These are phyloP conservation scores for Colletotrichum eleusines DNA, from an alignment of 2,329 filamentous ascomycete genomes.

Conservation along the genomic window DNA sequence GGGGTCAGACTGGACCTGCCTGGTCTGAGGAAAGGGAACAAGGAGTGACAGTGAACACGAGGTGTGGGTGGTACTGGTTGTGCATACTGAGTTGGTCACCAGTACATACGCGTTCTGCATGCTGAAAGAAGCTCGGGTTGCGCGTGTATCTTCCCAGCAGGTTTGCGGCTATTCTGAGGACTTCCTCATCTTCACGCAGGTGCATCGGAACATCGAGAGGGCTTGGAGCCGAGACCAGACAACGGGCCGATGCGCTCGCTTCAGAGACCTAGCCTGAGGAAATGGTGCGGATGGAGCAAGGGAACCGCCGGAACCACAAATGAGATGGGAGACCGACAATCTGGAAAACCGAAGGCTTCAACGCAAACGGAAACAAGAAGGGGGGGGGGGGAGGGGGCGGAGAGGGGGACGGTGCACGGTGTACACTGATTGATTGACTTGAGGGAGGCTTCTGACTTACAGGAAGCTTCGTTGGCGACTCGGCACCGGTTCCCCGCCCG, in stretches of 20 bases:
- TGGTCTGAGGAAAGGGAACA: conserved; percentile 7
- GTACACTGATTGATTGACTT: neutral
- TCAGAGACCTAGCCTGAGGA: conserved; percentile 23
- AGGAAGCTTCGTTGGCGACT: conserved; percentile 38
- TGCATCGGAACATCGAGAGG: neutral
- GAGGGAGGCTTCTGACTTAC: conserved; percentile 19
- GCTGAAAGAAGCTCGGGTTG: neutral
- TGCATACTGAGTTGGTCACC: neutral
- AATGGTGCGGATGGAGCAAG: neutral
- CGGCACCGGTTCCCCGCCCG: conserved; percentile 30
- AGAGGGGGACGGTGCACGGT: neutral
- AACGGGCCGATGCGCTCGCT: neutral
- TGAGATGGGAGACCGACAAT: conserved; percentile 15
- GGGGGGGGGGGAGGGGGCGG: neutral
- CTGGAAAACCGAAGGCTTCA: neutral
- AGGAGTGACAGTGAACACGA: conserved; percentile 10
- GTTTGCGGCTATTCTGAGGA: conserved; percentile 30
- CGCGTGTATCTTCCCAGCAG: conserved; percentile 25
- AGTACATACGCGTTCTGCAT: neutral
- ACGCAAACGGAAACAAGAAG: neutral
- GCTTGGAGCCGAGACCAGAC: conserved; percentile 9
- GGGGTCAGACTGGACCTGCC: conserved; percentile 12
- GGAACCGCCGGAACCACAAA: conserved; percentile 11
- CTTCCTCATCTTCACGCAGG: conserved; percentile 24
- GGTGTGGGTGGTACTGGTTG: conserved; percentile 29